These are phyloP conservation scores for Emiliania huxleyi DNA, from an alignment of 78 protist genomes.

Conservation along the genomic window DNA sequence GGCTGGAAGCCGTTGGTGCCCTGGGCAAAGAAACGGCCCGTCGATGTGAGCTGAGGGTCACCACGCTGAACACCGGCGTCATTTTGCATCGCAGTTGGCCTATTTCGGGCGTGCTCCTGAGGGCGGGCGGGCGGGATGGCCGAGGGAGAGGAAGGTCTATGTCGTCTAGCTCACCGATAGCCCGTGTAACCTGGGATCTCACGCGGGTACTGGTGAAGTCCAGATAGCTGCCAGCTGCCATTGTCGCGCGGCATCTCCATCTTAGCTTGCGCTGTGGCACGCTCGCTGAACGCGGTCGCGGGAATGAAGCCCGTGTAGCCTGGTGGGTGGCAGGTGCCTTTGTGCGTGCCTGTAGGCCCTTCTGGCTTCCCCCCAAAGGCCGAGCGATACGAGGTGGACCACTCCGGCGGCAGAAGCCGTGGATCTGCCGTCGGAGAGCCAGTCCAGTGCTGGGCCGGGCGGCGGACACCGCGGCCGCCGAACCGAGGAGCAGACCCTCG, in stretches of 20 bases:
- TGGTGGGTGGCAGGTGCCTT: neutral
- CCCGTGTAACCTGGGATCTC: neutral
- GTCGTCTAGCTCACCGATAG: too few relatives aligned
- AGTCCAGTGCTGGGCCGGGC: too few relatives aligned
- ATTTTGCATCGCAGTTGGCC: too few relatives aligned
- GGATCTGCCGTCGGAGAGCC: too few relatives aligned
- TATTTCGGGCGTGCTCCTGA: too few relatives aligned
- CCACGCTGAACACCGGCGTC: too few relatives aligned
- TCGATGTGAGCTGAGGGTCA: neutral
- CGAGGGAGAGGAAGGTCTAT: too few relatives aligned
- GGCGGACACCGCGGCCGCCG: too few relatives aligned
- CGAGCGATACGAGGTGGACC: too few relatives aligned
- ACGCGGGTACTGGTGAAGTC: neutral
- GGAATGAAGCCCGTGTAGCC: slow-evolving; percentile 3
- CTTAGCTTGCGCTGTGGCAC: neutral
- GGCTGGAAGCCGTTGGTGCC: neutral
- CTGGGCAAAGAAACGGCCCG: neutral
- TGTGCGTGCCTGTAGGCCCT: neutral
- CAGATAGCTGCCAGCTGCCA: neutral
- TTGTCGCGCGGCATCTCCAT: neutral
- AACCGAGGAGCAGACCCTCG: neutral
- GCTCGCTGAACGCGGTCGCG: neutral
- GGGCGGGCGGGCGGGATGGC: too few relatives aligned
- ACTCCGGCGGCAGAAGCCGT: too few relatives aligned
- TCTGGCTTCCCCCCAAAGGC: too few relatives aligned